Evolutionary conservation across 208 protist species (phyloP).

Genomic region (Acanthamoeba castellanii): DNA sequence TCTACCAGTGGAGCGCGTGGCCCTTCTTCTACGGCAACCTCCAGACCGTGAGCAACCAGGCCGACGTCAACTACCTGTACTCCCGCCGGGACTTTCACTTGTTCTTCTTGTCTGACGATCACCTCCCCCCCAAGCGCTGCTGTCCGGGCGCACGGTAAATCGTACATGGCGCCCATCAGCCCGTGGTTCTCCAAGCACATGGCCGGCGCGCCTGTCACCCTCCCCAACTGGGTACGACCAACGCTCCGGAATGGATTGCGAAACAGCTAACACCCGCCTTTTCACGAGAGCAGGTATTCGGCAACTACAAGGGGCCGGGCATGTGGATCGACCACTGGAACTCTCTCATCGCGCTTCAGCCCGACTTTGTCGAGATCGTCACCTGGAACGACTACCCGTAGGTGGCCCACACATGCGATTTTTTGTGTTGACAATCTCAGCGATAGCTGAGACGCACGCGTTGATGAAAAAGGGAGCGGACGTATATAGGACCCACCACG

Average conservation of each 20-base stretch:
- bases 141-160: background rate
- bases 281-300: too few species aligned
- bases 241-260: too few species aligned
- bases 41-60: background rate
- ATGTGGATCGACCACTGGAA: constrained; percentile 45
- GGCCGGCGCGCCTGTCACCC: constrained; percentile 18
- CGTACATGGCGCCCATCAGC: constrained; percentile 65
- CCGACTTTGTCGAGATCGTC: constrained; percentile 55
- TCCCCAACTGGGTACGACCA: constrained; percentile 67
- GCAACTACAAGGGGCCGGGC: constrained; percentile 26
- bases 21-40: constrained; percentile 30
- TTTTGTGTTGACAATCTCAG: background rate
- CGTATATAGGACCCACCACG: constrained; percentile 17
- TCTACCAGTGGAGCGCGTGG: constrained; percentile 58
- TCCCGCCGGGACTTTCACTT: background rate
- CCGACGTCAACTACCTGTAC: constrained; percentile 47
- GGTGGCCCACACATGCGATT: background rate
- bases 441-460: too few species aligned
- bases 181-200: constrained; percentile 70
- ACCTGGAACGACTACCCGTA: constrained; percentile 63
- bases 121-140: background rate
- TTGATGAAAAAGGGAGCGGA: background rate
- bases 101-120: background rate
- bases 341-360: constrained; percentile 12
- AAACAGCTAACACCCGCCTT: too few species aligned